Evolutionary conservation across 257 asterid genomes (phyloP).

Genomic region (Solanum habrochaites): DNA sequence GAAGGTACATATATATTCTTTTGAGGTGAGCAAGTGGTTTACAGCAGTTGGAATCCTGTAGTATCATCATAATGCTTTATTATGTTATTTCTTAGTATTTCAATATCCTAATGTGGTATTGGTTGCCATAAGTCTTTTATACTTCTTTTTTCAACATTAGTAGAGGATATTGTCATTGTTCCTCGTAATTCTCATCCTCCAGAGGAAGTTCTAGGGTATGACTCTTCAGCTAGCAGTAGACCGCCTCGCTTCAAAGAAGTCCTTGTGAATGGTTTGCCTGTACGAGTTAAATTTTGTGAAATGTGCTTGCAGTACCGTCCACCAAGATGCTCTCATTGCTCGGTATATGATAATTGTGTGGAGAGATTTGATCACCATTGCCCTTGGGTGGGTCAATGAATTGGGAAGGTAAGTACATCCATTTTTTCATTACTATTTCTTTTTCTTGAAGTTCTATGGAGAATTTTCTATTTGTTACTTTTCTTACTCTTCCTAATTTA

Average conservation of each 20-base stretch:
- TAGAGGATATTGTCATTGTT: conserved; percentile 75
- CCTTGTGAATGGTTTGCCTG: conserved; percentile 47
- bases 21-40: neutral
- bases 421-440: neutral
- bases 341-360: conserved; percentile 69
- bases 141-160: conserved; percentile 56
- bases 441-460: neutral
- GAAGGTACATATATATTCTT: neutral
- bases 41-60: neutral
- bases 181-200: conserved; percentile 58
- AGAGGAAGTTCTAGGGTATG: conserved; percentile 18
- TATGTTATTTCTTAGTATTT: neutral
- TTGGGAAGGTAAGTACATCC: conserved; percentile 45
- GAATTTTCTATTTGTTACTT: neutral
- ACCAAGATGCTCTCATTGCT: conserved; percentile 84
- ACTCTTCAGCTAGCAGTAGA: conserved; percentile 17
- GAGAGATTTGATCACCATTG: conserved; percentile 88
- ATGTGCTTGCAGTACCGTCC: conserved; percentile 75
- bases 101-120: conserved; percentile 1
- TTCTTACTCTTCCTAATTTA: neutral
- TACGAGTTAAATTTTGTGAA: conserved; percentile 61
- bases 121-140: conserved; percentile 7
- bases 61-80: neutral
- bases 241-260: conserved; percentile 45
- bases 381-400: conserved; percentile 92